phyloP scores from a whole-genome alignment of 768 basidiomycete species.

The Panaeolus cyanescens region DNA sequence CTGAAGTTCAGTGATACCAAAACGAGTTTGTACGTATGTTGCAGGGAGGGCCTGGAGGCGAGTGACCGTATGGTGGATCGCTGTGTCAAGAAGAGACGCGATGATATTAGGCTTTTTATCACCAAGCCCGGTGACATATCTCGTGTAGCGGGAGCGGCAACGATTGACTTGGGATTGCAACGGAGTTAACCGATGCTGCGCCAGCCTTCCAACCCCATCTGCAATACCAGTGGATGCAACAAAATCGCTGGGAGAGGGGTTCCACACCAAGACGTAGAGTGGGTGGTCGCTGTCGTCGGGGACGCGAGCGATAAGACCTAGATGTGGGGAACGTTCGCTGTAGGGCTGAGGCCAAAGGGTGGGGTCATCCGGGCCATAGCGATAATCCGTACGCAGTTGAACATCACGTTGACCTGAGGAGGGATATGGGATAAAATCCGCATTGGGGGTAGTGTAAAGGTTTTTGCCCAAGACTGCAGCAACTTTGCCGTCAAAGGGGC shows the following conservation, averaged over 20 bases:
- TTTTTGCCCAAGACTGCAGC: background rate
- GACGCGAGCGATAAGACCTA: constrained; percentile 5
- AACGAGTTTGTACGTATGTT: too few relatives aligned
- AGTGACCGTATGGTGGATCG: too few relatives aligned
- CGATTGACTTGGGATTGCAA: too few relatives aligned
- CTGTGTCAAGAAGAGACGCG: too few relatives aligned
- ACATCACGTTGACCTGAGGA: background rate
- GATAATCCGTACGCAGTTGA: constrained; percentile 9
- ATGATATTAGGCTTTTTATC: too few relatives aligned
- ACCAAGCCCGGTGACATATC: too few relatives aligned
- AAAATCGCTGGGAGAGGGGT: constrained; percentile 2
- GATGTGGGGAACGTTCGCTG: constrained; percentile 4
- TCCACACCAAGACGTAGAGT: constrained; percentile 3
- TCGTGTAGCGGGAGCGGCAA: too few relatives aligned
- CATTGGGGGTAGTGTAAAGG: constrained; percentile 1
- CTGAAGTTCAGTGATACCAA: too few relatives aligned
- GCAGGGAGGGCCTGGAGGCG: too few relatives aligned
- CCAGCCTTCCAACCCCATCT: background rate
- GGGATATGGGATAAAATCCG: background rate
- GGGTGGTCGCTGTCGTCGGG: background rate
- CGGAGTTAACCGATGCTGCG: background rate
- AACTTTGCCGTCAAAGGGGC: background rate
- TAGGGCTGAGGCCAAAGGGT: constrained; percentile 15
- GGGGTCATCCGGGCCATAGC: constrained; percentile 13
- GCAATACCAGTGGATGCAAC: background rate